Conservation (phyloP, 345 rosid species). For the Triadica sebifera region DNA sequence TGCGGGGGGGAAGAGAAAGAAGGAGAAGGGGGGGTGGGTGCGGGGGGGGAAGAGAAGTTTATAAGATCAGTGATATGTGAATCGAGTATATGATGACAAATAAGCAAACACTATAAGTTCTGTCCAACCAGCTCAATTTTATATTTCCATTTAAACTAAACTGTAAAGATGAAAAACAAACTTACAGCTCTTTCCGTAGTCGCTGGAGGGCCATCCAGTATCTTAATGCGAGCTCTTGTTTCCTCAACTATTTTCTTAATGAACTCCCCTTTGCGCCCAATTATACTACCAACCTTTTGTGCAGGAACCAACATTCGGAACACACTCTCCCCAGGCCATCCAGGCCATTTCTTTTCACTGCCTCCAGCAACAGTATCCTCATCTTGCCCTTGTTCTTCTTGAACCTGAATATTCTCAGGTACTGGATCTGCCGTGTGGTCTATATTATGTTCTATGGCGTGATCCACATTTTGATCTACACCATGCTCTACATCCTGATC, state of each 20-base stretch:
- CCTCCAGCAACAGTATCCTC: constrained; percentile 30
- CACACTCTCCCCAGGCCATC: constrained; percentile 99
- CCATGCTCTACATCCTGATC: constrained; percentile 15
- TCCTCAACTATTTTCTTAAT: constrained; percentile 97
- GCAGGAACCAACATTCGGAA: constrained; percentile 98
- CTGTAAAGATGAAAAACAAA: constrained; percentile 22
- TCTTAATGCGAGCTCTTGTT: constrained; percentile 95
- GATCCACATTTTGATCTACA: neutral
- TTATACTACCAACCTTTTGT: constrained; percentile 95
- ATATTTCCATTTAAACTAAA: constrained; percentile 13
- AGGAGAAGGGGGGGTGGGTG: too few relatives aligned
- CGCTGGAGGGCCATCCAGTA: constrained; percentile 99
- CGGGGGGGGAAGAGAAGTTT: too few relatives aligned
- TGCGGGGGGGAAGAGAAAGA: too few relatives aligned
- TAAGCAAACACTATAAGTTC: constrained; percentile 10
- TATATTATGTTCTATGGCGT: neutral
- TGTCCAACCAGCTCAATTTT: constrained; percentile 10
- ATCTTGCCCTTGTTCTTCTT: constrained; percentile 17
- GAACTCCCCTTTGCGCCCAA: constrained; percentile 96
- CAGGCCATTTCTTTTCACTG: constrained; percentile 96
- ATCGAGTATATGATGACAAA: neutral
- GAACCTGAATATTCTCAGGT: constrained; percentile 20
- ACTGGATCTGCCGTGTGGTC: constrained; percentile 10
- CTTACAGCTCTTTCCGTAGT: constrained; percentile 99
- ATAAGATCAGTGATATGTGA: neutral